Percentiles rank a stretch among this genome's conserved stretches.
phyloP scores from a whole-genome alignment of 371 early-diverging fungal species.

The Synchytrium microbalum region DNA sequence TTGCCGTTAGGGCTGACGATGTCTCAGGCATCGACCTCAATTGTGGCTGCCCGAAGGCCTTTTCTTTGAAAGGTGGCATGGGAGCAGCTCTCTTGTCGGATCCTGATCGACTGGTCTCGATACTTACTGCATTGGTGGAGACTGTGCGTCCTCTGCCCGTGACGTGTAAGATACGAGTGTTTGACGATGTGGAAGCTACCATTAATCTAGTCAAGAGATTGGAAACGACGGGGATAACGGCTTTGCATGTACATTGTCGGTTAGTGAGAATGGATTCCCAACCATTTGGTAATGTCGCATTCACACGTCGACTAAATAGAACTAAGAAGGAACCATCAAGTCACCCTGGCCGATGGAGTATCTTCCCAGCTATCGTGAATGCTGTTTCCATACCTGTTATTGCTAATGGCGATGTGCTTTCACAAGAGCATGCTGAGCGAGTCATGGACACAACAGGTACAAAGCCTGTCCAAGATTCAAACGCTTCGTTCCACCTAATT shows the following conservation, averaged over 20 bases:
- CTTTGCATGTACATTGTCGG: slow-evolving; percentile 88
- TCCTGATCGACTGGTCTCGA: slow-evolving; percentile 63
- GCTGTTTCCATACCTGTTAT: slow-evolving; percentile 73
- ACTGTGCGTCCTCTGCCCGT: not conserved
- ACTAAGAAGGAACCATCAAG: slow-evolving; percentile 64
- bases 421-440: slow-evolving; percentile 49
- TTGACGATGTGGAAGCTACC: slow-evolving; percentile 59
- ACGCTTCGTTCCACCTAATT: not conserved
- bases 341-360: slow-evolving; percentile 78
- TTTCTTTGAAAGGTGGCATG: slow-evolving; percentile 91
- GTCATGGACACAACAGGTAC: slow-evolving; percentile 27
- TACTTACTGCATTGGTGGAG: not conserved
- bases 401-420: slow-evolving; percentile 86
- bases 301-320: slow-evolving; percentile 18
- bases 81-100: slow-evolving; percentile 84
- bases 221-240: slow-evolving; percentile 76
- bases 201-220: slow-evolving; percentile 72
- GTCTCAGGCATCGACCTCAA: slow-evolving; percentile 87
- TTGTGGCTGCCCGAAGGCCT: slow-evolving; percentile 95
- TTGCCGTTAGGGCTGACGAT: slow-evolving; percentile 58
- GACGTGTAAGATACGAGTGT: slow-evolving; percentile 52
- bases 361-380: slow-evolving; percentile 60
- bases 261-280: slow-evolving; percentile 18
- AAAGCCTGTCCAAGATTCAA: not conserved
- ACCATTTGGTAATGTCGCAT: slow-evolving; percentile 4